Evolutionary conservation across 495 filamentous ascomycete species (phyloP), one percentile per base, ranked within the genome.

Genomic region (Apiosordaria backusii): DNA sequence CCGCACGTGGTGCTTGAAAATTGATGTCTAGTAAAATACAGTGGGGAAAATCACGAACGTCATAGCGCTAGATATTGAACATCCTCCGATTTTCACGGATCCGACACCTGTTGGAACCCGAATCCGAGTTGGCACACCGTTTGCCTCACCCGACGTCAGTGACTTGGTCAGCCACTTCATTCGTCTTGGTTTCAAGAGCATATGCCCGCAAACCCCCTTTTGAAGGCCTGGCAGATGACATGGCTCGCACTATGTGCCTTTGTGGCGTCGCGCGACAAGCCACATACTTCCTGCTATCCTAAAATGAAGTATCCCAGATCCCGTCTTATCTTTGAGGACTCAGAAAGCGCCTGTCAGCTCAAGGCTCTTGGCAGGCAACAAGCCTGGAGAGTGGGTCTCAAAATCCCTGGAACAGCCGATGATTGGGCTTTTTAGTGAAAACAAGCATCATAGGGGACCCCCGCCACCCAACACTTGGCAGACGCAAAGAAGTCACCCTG

Each of bases 191-290:
- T 45, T 13, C 5, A 45, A 13, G 35, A 45, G 35, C 35, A 45
- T 13, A 45, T 45, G 35, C 9, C 1, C 35, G 35, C 35, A 45
- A 45, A 45, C 16, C 10, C 35, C 6, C 35, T 45, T 45, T 45
- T 15, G 16, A 45, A 59, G 23, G 57, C 24, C 53, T 27, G 25
- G 54, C 35, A 59, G 63, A 55, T 55, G 52, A 55, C 22, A 55
- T 55, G 52, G 52, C 52, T 55, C 21, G 52, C n/a, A 25, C 40
- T 65, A 13, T 19, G 25, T 18, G 57, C 50, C n/a, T 59, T 65
- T 65, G 35, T 65, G 26, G 58, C 58, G 10, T 61, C 26, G 58
- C 21, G 58, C 58, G 29, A 19, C 7, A 21, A 18, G n/a, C 25
- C 58, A 40, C 58, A n/a, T n/a, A 22, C 23, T 22, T 58, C 22